These are phyloP conservation scores for Aspergillus aculeatus DNA, from an alignment of 2,329 filamentous ascomycete genomes.

Conservation along the genomic window DNA sequence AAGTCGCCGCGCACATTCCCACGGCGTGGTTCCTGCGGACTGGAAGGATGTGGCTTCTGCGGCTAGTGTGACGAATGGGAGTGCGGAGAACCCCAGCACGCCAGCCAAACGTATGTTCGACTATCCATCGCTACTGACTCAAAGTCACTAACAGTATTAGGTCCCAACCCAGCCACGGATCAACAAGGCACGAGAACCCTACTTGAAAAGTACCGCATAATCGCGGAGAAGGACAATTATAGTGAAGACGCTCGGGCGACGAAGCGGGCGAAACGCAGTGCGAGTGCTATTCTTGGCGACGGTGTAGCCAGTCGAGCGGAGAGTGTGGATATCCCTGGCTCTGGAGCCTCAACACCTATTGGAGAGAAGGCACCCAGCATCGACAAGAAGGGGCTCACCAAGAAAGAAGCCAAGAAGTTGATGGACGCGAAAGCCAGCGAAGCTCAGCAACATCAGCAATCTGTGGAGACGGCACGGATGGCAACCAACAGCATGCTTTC, in stretches of 20 bases:
- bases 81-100: conserved; percentile 36
- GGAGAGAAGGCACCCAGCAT: conserved; percentile 57
- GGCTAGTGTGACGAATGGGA: conserved; percentile 31
- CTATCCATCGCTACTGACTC: not conserved
- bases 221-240: conserved; percentile 66
- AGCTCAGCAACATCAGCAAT: conserved; percentile 73
- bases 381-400: conserved; percentile 68
- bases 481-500: conserved; percentile 63
- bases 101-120: conserved; percentile 41
- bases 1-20: conserved; percentile 72
- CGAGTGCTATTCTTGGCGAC: conserved; percentile 54
- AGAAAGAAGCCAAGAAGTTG: conserved; percentile 81
- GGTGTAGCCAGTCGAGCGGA: conserved; percentile 51
- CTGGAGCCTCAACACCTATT: conserved; percentile 54
- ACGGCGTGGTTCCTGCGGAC: conserved; percentile 74
- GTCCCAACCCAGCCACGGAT: conserved; percentile 39
- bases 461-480: conserved; percentile 78
- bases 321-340: conserved; percentile 60
- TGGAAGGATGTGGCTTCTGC: conserved; percentile 68
- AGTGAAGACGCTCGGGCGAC: conserved; percentile 70
- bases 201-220: conserved; percentile 56
- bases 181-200: conserved; percentile 46
- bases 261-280: conserved; percentile 64
- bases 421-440: conserved; percentile 73
- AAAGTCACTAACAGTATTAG: conserved; percentile 27